These are phyloP conservation scores for Mallotus repandus DNA, from an alignment of 441 rosid genomes.

Conservation along the genomic window DNA sequence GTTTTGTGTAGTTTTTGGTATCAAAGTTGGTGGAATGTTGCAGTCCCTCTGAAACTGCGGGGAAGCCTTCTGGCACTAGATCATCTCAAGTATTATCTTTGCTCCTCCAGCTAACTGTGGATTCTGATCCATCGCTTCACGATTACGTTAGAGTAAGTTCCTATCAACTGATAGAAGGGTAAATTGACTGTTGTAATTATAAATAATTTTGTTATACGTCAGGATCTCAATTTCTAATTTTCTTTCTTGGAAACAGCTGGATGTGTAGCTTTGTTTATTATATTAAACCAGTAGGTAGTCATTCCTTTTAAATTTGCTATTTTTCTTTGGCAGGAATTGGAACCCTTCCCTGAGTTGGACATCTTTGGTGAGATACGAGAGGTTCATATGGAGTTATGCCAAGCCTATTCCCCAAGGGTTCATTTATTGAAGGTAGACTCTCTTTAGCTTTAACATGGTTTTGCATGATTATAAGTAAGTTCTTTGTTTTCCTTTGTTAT, in stretches of 20 bases:
- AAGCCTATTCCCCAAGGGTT: constrained; percentile 66
- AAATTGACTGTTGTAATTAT: constrained; percentile 12
- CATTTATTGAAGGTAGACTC: constrained; percentile 76
- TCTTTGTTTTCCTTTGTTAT: constrained; percentile 10
- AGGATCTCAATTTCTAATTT: constrained; percentile 12
- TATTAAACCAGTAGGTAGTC: constrained; percentile 15
- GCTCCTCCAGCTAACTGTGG: constrained; percentile 66
- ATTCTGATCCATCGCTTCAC: constrained; percentile 66
- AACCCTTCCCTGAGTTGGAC: constrained; percentile 75
- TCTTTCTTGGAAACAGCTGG: constrained; percentile 2
- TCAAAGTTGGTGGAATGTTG: constrained; percentile 90
- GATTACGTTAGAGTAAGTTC: constrained; percentile 75
- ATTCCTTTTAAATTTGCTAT: constrained; percentile 15
- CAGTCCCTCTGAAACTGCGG: constrained; percentile 50
- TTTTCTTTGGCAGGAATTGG: constrained; percentile 67
- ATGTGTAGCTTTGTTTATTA: constrained; percentile 14
- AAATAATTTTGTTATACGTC: neutral
- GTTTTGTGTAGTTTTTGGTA: constrained; percentile 73
- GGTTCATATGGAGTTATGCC: constrained; percentile 63
- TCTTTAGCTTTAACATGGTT: constrained; percentile 11
- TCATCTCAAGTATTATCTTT: constrained; percentile 59
- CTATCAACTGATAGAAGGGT: constrained; percentile 17
- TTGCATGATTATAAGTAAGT: neutral
- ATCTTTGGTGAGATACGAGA: constrained; percentile 56
- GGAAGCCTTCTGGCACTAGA: constrained; percentile 45